Percentiles rank a stretch among this genome's conserved stretches.
Evolutionary conservation across 345 rosid species (phyloP).

Genomic region (Salix udensis): DNA sequence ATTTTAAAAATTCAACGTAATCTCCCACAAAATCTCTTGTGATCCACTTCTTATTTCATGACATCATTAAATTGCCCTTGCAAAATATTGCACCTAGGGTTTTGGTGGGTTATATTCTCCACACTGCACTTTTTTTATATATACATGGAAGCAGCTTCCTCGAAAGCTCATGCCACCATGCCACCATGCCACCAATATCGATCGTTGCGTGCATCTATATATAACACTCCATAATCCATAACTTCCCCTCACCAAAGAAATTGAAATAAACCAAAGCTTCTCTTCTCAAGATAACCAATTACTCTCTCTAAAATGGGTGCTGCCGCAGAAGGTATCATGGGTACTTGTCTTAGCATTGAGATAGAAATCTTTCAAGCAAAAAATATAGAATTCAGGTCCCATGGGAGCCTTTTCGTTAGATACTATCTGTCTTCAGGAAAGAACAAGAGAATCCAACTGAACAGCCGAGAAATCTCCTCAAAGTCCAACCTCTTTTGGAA

Average conservation of each 20-base stretch:
- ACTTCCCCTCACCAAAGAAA: conserved; percentile 5
- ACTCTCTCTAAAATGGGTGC: conserved; percentile 28
- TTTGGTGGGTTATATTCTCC: conserved; percentile 9
- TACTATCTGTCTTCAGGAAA: conserved; percentile 56
- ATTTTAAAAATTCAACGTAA: conserved; percentile 2
- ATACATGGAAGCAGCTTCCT: conserved; percentile 1
- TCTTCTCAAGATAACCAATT: neutral
- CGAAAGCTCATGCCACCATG: conserved; percentile 4
- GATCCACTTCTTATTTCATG: neutral
- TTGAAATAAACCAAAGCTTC: neutral
- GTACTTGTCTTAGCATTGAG: conserved; percentile 46
- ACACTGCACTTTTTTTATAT: neutral
- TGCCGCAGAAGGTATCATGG: conserved; percentile 4
- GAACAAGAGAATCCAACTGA: conserved; percentile 46
- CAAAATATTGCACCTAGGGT: neutral
- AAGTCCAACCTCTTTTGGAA: conserved; percentile 46
- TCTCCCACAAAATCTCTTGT: conserved; percentile 12
- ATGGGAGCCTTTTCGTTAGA: conserved; percentile 52
- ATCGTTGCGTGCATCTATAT: neutral
- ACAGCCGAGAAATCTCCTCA: conserved; percentile 46
- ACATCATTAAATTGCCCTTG: neutral
- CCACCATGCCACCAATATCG: too few species aligned
- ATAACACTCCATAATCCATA: neutral
- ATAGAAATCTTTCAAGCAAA: conserved; percentile 62
- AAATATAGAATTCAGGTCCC: conserved; percentile 45